A percentile compares a stretch with the other conserved stretches of the same genome.
Evolutionary conservation across 73 alveolate genomes (phyloP).

Genomic region (Blepharisma stoltei): DNA sequence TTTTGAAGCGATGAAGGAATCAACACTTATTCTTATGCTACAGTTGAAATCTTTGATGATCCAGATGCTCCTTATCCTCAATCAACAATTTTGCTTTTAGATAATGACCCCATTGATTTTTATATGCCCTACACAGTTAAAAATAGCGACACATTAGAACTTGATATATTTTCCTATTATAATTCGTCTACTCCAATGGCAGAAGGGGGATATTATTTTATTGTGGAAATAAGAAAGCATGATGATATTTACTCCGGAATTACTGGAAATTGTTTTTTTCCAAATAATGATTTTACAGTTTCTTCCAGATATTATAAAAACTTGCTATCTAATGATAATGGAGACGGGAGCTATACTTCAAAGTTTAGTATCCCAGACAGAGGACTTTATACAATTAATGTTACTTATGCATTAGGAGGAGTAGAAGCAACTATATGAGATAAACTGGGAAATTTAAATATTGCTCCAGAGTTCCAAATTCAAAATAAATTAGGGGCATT

Average conservation of each 20-base stretch:
- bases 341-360: no score
- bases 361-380: no score
- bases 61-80: neutral
- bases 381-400: no score
- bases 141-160: neutral
- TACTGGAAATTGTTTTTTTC: no score
- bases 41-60: constrained; percentile 6
- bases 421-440: no score
- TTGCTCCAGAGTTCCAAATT: constrained; percentile 10
- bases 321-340: no score
- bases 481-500: neutral
- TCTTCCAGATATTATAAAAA: no score
- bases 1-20: constrained; percentile 21
- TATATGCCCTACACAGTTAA: neutral
- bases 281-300: no score
- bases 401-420: no score
- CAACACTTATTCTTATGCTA: neutral
- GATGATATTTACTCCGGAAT: neutral
- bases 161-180: neutral
- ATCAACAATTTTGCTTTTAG: neutral
- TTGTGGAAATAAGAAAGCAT: neutral
- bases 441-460: neutral
- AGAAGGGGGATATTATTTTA: neutral
- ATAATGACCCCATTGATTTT: no score
- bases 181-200: neutral